Evolutionary conservation across 352 stramenopile species (phyloP), one percentile per base, ranked within the genome.

Genomic region (Pythium rishiriense): DNA sequence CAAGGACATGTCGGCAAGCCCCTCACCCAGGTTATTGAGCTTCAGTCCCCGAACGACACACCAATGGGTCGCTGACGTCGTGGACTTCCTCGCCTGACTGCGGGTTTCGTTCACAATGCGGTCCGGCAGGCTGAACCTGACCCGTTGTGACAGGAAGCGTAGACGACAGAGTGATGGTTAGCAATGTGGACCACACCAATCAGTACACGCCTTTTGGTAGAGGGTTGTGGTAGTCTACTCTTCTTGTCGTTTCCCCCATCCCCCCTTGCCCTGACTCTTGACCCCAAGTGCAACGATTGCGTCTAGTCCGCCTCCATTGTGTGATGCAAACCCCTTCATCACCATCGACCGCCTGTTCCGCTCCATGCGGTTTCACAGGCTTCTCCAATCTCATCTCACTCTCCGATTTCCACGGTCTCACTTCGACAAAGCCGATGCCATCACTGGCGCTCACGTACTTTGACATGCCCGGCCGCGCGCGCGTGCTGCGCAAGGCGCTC

Each of bases 401-500:
- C n/a, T n/a, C n/a, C n/a, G n/a, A n/a, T n/a, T n/a, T n/a, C n/a
- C n/a, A n/a, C n/a, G n/a, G n/a, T n/a, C n/a, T n/a, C n/a, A n/a
- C n/a, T n/a, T n/a, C n/a, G n/a, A n/a, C n/a, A n/a, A n/a, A n/a
- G n/a, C n/a, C n/a, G n/a, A n/a, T n/a, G n/a, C n/a, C n/a, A n/a
- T n/a, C n/a, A 19, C 37, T 62, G 6, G 78, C 73, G 52, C 59
- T 72, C 19, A 37, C 59, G n/a, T 73, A 80, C 56, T 80, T 79
- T 47, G 53, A 76, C 63, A 55, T 73, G 39, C 46, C 58, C 12
- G 73, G 54, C 21, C 66, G 70, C 29, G 73, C 62, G 25, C 62
- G 76, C 43, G 28, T 56, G 15, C 42, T 66, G 21, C 66, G 73
- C 19, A 43, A 70, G 21, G 63, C 63, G 43, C 47, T 80, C 2